Base-by-base conservation (phyloP, 495 filamentous ascomycete species). In the Rhypophila decipiens region DNA sequence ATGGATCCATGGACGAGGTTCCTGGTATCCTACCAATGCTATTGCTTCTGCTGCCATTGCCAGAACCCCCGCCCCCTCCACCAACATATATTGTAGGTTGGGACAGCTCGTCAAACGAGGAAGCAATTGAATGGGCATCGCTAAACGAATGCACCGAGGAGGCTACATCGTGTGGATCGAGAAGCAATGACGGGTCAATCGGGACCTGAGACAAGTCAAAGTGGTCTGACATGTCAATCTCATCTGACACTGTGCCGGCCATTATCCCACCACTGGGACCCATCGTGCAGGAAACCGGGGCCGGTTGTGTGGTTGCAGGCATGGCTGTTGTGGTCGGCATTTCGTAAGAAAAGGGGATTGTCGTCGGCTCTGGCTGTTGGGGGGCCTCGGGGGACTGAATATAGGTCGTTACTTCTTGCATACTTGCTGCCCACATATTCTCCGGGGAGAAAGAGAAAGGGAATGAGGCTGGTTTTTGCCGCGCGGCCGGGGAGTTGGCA, bases 141-240 rank as follows among this genome's bases (percentile, higher is more conserved):
- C 55, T 55, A 37, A 55, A 55, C 2, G 58, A 61, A 22, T 59
- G 51, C 0, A 42, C 48, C 8, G 55, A 50, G 19, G 48, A 50
- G 4, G 23, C 36, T 23, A 29, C 50, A n/a, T 55, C 57, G 29
- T 52, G 18, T 4, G 59, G 27, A 19, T 60, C 61, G 10, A 53
- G 47, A 29, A 63, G 42, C 1, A 63, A 46, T 11, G 55, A 50
- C 19, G 59, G 59, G 37, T 63, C 61, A 24, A 63, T 55, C 22
- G 59, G 54, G 23, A 63, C 38, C 13, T 58, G 56, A 22, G 42
- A 41, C 9, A 57, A 43, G 17, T 41, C 46, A 15, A 58, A 20
- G 17, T 48, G 39, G 29, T 39, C 42, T 4, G 38, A 2, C 18
- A 23, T 22, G 7, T 21, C 20, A 22, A 18, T 12, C 38, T 17